Percentiles rank a stretch among this genome's conserved stretches.
Evolutionary conservation across 345 rosid species (phyloP).

Genomic region (Eucalyptus globulus): DNA sequence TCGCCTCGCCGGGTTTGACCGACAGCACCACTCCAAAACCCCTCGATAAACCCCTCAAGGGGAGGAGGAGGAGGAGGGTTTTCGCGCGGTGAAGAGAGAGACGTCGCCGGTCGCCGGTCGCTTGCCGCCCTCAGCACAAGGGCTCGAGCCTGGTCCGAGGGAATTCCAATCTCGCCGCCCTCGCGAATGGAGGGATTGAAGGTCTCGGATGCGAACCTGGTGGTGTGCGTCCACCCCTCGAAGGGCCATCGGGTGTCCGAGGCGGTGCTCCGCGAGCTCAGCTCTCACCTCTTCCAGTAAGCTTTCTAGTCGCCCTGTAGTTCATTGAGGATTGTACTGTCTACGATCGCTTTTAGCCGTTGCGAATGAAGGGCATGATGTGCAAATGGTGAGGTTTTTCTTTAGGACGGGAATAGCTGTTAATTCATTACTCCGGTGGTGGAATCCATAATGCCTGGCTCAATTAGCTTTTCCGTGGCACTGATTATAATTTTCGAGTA

Average conservation of each 20-base stretch:
- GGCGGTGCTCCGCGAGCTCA: conserved; percentile 77
- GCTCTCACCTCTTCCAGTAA: conserved; percentile 74
- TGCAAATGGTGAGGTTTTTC: neutral
- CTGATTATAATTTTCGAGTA: neutral
- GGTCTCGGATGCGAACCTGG: conserved; percentile 44
- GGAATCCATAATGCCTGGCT: neutral
- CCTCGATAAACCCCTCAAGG: neutral
- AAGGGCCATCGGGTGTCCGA: conserved; percentile 30
- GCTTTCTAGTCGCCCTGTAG: neutral
- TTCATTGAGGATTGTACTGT: neutral
- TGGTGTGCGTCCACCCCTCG: conserved; percentile 57
- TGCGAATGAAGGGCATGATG: neutral
- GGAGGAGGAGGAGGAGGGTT: neutral
- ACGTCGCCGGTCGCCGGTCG: neutral
- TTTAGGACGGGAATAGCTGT: neutral
- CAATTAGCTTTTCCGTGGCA: neutral
- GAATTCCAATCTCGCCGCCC: neutral
- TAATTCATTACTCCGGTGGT: neutral
- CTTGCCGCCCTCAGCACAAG: neutral
- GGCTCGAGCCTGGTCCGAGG: neutral
- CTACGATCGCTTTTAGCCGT: neutral
- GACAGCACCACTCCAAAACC: neutral
- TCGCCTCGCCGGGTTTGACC: neutral
- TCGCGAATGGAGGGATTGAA: conserved; percentile 61
- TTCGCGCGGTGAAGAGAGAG: neutral